Evolutionary conservation across 345 rosid species (phyloP).

Genomic region (Gossypium australe): DNA sequence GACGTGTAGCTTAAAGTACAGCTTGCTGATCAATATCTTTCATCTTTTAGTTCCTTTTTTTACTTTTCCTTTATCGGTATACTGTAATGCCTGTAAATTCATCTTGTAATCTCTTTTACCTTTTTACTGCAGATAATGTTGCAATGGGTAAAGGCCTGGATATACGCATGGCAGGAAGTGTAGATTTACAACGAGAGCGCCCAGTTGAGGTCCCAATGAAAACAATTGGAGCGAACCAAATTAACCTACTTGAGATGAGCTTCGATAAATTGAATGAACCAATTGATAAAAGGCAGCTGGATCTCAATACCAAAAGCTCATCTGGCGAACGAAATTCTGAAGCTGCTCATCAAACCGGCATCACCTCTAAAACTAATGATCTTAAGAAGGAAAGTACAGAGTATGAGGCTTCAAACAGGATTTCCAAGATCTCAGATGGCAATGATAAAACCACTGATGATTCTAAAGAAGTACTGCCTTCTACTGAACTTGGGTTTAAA

Average conservation of each 20-base stretch:
- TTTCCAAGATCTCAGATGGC: constrained; percentile 29
- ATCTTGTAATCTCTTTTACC: not conserved
- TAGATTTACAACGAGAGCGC: constrained; percentile 32
- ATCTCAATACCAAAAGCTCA: constrained; percentile 30
- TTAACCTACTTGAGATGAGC: constrained; percentile 28
- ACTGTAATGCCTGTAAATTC: not conserved
- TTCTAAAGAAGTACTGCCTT: constrained; percentile 22
- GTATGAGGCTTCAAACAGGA: constrained; percentile 27
- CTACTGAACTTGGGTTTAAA: constrained; percentile 30
- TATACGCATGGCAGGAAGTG: constrained; percentile 29
- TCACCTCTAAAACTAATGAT: constrained; percentile 18
- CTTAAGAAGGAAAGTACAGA: constrained; percentile 24
- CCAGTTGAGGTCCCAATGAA: constrained; percentile 28
- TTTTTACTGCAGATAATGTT: constrained; percentile 33
- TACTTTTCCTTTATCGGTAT: not conserved
- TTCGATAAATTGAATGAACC: constrained; percentile 20
- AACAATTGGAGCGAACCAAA: constrained; percentile 24
- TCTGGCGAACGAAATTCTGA: constrained; percentile 24
- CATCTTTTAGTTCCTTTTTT: not conserved
- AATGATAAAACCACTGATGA: constrained; percentile 25
- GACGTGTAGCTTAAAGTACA: not conserved
- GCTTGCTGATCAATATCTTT: not conserved
- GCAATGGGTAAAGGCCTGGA: constrained; percentile 34
- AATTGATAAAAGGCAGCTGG: constrained; percentile 29
- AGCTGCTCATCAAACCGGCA: constrained; percentile 21